These are phyloP conservation scores for Russula olivacea DNA, from an alignment of 768 basidiomycete species.

Conservation along the genomic window DNA sequence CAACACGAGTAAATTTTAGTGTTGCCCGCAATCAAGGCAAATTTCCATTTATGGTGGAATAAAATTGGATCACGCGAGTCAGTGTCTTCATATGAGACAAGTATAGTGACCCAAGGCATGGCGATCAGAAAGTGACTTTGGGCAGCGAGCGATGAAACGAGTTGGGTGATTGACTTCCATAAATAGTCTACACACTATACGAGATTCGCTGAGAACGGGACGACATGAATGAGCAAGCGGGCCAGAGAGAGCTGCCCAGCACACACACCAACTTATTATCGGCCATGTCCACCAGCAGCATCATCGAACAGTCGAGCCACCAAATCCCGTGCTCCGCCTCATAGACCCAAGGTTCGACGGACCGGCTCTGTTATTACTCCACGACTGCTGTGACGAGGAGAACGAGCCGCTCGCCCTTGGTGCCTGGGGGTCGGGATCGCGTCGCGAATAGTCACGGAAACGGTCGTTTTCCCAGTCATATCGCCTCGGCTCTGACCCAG, in stretches of 20 bases:
- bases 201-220: not conserved
- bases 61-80: not conserved
- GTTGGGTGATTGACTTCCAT: not conserved
- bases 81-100: not conserved
- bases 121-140: not conserved
- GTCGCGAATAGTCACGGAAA: not conserved
- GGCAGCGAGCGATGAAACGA: not conserved
- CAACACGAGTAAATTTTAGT: too few relatives aligned
- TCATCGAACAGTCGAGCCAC: slow-evolving; percentile 68
- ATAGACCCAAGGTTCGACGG: slow-evolving; percentile 67
- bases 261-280: not conserved
- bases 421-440: slow-evolving; percentile 29
- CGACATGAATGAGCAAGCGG: not conserved
- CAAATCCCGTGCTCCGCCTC: slow-evolving; percentile 74
- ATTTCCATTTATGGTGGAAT: too few relatives aligned
- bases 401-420: slow-evolving; percentile 22
- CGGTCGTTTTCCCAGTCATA: slow-evolving; percentile 60
- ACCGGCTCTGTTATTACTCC: slow-evolving; percentile 49
- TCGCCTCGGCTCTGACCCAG: slow-evolving; percentile 30
- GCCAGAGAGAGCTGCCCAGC: not conserved
- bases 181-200: not conserved
- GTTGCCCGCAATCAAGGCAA: too few relatives aligned
- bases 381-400: slow-evolving; percentile 11
- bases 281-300: not conserved
- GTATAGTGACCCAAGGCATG: not conserved